These are phyloP conservation scores for Sanghuangporus weigelae DNA, from an alignment of 1,284 basidiomycete genomes.

Conservation along the genomic window DNA sequence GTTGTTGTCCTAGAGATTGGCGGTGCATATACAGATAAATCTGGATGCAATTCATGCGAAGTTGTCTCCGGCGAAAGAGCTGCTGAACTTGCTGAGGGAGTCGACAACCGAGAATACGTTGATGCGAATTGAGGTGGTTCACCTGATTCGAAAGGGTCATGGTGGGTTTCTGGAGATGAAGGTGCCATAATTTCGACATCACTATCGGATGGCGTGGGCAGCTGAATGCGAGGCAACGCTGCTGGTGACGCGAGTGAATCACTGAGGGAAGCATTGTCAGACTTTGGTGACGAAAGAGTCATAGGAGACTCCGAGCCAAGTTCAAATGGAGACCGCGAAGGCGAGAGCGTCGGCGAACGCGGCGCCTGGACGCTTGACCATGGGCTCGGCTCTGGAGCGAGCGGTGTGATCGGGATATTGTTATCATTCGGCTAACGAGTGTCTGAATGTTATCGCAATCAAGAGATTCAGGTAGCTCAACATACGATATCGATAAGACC, in stretches of 20 bases:
- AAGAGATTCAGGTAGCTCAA: background rate
- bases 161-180: background rate
- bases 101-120: background rate
- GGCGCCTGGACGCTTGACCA: background rate
- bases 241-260: background rate
- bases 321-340: conserved; percentile 2
- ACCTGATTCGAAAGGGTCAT: background rate
- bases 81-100: background rate
- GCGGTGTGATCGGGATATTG: background rate
- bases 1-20: background rate
- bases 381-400: background rate
- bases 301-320: conserved; percentile 2
- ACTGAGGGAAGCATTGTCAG: background rate
- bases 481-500: background rate
- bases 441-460: background rate
- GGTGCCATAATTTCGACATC: background rate
- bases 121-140: background rate
- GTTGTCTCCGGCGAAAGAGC: background rate
- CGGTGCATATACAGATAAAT: background rate
- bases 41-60: background rate
- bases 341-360: conserved; percentile 3
- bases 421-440: background rate
- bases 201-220: conserved; percentile 4
- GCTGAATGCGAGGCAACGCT: background rate
- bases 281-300: conserved; percentile 2